Evolutionary conservation across 768 basidiomycete genomes (phyloP).

Genomic region (Lactifluus subvellereus): DNA sequence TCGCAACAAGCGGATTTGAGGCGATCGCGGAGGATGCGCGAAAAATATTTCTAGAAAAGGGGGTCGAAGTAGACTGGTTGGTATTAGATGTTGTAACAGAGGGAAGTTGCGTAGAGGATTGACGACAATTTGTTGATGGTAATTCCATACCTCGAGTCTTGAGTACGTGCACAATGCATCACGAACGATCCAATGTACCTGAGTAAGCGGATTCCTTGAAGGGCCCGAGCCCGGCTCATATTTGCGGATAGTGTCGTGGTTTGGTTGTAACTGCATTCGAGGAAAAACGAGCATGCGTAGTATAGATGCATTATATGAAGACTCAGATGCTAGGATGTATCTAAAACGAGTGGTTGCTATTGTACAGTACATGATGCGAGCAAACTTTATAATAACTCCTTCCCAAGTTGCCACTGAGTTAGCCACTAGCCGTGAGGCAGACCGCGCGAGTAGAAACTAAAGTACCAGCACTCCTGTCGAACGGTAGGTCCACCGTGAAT

Average conservation of each 20-base stretch:
- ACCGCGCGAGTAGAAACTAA: conserved; percentile 84
- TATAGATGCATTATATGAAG: neutral
- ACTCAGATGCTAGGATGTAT: conserved; percentile 1
- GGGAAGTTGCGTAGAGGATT: conserved; percentile 33
- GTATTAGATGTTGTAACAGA: conserved; percentile 58
- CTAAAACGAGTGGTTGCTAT: neutral
- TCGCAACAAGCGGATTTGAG: conserved; percentile 82
- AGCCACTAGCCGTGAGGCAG: conserved; percentile 65
- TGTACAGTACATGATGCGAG: conserved; percentile 4
- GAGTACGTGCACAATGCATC: neutral
- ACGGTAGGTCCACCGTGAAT: conserved; percentile 83
- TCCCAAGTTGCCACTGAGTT: neutral
- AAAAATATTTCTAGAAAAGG: conserved; percentile 60
- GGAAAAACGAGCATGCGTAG: neutral
- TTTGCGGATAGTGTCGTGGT: neutral
- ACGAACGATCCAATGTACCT: neutral
- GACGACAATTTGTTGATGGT: neutral
- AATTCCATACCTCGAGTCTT: neutral
- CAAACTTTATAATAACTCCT: neutral
- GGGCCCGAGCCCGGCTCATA: neutral
- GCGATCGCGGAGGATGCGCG: conserved; percentile 79
- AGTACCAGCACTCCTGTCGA: conserved; percentile 58
- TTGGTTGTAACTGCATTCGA: neutral
- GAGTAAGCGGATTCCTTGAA: too few relatives aligned
- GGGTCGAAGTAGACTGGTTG: conserved; percentile 87